Base-by-base conservation (phyloP, 192 early-diverging fungal species). In the Coemansia sp. region DNA sequence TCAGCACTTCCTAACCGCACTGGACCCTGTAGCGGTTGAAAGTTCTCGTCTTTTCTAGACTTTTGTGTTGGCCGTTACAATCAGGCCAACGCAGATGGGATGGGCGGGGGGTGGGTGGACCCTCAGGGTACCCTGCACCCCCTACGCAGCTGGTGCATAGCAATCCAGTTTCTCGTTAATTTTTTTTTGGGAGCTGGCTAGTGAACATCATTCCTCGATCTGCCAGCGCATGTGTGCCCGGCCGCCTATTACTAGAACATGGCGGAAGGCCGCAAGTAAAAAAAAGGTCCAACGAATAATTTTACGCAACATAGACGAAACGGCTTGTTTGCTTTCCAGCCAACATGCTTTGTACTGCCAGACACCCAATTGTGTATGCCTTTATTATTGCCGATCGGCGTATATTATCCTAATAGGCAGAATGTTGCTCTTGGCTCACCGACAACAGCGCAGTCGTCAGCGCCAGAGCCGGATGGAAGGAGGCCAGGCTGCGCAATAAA, bases 21-120 rank as follows among this genome's bases (percentile, higher is more conserved):
- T 59, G 65, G 65, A 67, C 65, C 65, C 65, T 67, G 65, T 59
- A 41, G 50, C 45, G 22, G 15, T 43, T 49, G 20, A 55, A 38
- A 55, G 38, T 58, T 20, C 10, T 16, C n/a, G 20, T 22, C 30
- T 47, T 52, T 53, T 30, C 29, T 56, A 56, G 27, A 56, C 53
- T 56, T 56, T 56, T 56, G 41, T 53, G 27, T 27, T 29, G 45
- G 53, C 53, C 12, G 22, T 32, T 32, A 56, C 53, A 56, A 56
- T 56, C 53, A 34, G 53, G 53, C 53, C 27, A 15, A 56, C 6
- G 58, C 58, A 39, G 43, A 44, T 43, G 61, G 61, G 61, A 30
- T 16, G 30, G 27, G 53, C 45, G 50, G 50, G 50, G 50, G 50
- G 49, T 52, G 49, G 24, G 49, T 24, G 12, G n/a, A 27, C 9